Evolutionary conservation across 352 stramenopile genomes (phyloP).

Genomic region (Pythium rishiriense): DNA sequence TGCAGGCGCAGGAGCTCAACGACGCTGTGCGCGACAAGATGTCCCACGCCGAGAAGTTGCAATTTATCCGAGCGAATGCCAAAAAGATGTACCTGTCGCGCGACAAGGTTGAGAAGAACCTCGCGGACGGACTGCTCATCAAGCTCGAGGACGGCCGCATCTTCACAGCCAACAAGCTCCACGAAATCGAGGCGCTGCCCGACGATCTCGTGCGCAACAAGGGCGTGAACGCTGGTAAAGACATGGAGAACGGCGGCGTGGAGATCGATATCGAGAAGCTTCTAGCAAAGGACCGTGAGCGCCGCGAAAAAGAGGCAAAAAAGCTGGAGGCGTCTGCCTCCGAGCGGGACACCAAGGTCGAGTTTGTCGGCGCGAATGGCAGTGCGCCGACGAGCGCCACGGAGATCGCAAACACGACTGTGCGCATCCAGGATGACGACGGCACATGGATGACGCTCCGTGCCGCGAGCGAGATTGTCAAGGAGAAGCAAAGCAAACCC

Average conservation of each 20-base stretch:
- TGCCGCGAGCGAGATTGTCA: constrained; percentile 74
- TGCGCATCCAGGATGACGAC: constrained; percentile 84
- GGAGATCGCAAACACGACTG: constrained; percentile 73
- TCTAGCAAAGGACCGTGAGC: constrained; percentile 68
- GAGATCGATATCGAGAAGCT: constrained; percentile 81
- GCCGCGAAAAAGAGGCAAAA: constrained; percentile 45
- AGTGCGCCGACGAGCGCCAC: constrained; percentile 52
- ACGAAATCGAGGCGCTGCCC: constrained; percentile 78
- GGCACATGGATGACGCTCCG: constrained; percentile 84
- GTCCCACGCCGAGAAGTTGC: constrained; percentile 78
- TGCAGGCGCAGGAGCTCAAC: constrained; percentile 75
- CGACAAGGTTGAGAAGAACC: constrained; percentile 83
- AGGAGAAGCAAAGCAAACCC: constrained; percentile 69
- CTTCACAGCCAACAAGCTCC: constrained; percentile 85
- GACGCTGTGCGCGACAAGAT: constrained; percentile 76
- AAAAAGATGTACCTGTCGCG: constrained; percentile 86
- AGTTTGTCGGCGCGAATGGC: constrained; percentile 52
- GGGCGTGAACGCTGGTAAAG: constrained; percentile 33
- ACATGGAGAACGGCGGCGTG: constrained; percentile 31
- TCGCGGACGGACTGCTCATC: constrained; percentile 74
- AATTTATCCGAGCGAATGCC: constrained; percentile 82
- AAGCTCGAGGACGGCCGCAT: constrained; percentile 71
- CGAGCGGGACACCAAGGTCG: constrained; percentile 48
- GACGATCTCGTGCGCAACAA: constrained; percentile 68
- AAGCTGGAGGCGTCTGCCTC: constrained; percentile 29